Conservation (phyloP, 2,329 filamentous ascomycete species). For the Phaeosphaeria sp. region DNA sequence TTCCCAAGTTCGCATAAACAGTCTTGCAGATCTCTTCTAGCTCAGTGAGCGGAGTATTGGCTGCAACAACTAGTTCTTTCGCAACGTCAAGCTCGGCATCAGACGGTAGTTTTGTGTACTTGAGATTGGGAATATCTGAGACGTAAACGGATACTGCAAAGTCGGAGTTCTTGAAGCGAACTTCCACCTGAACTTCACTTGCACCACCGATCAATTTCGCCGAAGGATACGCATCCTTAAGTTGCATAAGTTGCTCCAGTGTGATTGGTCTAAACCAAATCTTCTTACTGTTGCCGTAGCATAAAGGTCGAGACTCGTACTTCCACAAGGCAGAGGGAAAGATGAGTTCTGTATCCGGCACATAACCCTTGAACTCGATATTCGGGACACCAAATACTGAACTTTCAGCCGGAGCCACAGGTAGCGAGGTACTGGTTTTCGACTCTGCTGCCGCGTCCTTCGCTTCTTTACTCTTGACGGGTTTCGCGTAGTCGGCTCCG, state of each 20-base stretch:
- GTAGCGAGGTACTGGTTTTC: constrained; percentile 48
- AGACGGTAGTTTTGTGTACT: constrained; percentile 60
- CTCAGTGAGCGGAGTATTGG: constrained; percentile 89
- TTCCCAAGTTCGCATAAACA: constrained; percentile 61
- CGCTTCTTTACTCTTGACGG: constrained; percentile 44
- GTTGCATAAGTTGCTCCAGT: constrained; percentile 81
- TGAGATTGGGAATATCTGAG: constrained; percentile 86
- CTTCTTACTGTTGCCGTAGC: constrained; percentile 92
- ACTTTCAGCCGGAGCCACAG: constrained; percentile 50
- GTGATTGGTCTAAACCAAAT: constrained; percentile 90
- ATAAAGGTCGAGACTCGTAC: constrained; percentile 77
- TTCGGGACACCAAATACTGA: constrained; percentile 61
- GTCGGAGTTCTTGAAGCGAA: constrained; percentile 93
- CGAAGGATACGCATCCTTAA: constrained; percentile 83
- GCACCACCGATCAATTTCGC: constrained; percentile 95
- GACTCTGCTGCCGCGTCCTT: constrained; percentile 54
- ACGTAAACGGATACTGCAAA: constrained; percentile 91
- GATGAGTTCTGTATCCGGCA: constrained; percentile 88
- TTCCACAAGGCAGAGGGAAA: constrained; percentile 86
- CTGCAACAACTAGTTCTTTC: constrained; percentile 74
- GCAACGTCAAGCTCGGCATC: constrained; percentile 34
- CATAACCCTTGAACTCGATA: constrained; percentile 86
- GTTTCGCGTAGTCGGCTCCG: constrained; percentile 41
- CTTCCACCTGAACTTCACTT: constrained; percentile 95
- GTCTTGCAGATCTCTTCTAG: constrained; percentile 81